Conservation (phyloP, 352 stramenopile species). For the Phytophthora pseudosyringae region DNA sequence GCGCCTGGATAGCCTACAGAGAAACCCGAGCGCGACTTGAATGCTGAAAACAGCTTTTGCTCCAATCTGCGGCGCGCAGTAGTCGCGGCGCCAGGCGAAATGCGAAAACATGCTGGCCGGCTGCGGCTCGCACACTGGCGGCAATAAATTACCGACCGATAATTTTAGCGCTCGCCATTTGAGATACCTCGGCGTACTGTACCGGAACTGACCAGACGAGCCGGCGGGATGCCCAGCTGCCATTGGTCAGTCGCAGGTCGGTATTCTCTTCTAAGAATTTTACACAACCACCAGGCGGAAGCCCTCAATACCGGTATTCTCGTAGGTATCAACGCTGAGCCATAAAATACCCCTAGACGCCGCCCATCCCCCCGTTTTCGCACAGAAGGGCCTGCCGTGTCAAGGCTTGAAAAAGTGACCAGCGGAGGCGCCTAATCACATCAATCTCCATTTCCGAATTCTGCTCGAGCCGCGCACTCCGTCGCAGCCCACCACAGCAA, state of each 20-base stretch:
- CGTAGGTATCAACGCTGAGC: conserved; percentile 12
- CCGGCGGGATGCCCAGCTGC: conserved; percentile 32
- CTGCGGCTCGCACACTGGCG: too few relatives aligned
- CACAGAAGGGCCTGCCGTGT: conserved; percentile 31
- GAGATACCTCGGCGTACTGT: conserved; percentile 36
- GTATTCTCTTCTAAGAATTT: too few relatives aligned
- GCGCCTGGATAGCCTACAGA: conserved; percentile 24
- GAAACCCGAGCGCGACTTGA: too few relatives aligned
- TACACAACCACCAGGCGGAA: too few relatives aligned
- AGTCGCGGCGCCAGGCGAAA: too few relatives aligned
- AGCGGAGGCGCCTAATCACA: conserved; percentile 33
- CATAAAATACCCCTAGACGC: conserved; percentile 40
- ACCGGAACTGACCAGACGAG: conserved; percentile 38
- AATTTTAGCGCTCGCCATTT: conserved; percentile 36
- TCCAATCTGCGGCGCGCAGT: too few relatives aligned
- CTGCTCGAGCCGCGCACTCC: conserved; percentile 33
- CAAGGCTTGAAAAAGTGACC: conserved; percentile 42
- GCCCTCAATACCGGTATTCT: too few relatives aligned
- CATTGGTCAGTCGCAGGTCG: conserved; percentile 35
- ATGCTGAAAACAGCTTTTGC: too few relatives aligned
- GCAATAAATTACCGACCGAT: conserved; percentile 44
- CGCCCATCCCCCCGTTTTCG: conserved; percentile 33
- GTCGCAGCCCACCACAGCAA: conserved; percentile 23
- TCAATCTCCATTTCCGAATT: conserved; percentile 51
- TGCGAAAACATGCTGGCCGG: too few relatives aligned